These are phyloP conservation scores for Dillenia turbinata DNA, from an alignment of 164 flowering plant species.

Conservation along the genomic window DNA sequence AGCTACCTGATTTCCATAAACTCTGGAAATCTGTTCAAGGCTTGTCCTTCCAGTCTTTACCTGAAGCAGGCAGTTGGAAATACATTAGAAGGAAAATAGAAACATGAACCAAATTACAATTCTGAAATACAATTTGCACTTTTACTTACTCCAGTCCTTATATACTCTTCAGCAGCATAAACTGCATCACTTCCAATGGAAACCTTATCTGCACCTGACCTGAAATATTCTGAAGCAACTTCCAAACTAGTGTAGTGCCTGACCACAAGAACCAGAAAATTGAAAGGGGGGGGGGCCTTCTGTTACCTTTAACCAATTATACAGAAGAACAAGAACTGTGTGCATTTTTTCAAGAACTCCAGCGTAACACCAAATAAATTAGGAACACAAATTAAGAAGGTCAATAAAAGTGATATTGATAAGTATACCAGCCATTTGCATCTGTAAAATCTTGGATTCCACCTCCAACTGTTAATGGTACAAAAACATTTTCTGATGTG, in stretches of 20 bases:
- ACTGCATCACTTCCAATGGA: constrained; percentile 99
- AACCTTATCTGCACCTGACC: constrained; percentile 97
- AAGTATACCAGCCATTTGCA: constrained; percentile 81
- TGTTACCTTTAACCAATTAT: too few species aligned
- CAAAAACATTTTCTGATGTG: constrained; percentile 94
- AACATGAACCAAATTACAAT: too few species aligned
- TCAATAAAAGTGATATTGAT: background rate
- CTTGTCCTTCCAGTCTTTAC: constrained; percentile 88
- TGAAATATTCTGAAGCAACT: constrained; percentile 96
- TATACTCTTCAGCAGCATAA: constrained; percentile 84
- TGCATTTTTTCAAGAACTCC: too few species aligned
- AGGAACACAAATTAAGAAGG: background rate
- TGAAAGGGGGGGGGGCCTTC: background rate
- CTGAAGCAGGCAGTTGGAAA: constrained; percentile 26
- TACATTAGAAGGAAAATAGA: constrained; percentile 5
- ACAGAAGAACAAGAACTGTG: too few species aligned
- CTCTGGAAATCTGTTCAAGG: constrained; percentile 88
- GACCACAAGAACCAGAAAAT: background rate
- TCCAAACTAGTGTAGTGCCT: constrained; percentile 92
- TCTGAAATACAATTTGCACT: too few species aligned
- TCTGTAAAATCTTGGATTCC: constrained; percentile 97
- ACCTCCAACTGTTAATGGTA: constrained; percentile 97
- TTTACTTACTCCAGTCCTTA: constrained; percentile 69
- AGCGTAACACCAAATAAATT: too few species aligned
- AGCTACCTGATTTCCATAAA: constrained; percentile 93